Conservation (phyloP, 2,329 filamentous ascomycete genomes). For the Venturia aucupariae region DNA sequence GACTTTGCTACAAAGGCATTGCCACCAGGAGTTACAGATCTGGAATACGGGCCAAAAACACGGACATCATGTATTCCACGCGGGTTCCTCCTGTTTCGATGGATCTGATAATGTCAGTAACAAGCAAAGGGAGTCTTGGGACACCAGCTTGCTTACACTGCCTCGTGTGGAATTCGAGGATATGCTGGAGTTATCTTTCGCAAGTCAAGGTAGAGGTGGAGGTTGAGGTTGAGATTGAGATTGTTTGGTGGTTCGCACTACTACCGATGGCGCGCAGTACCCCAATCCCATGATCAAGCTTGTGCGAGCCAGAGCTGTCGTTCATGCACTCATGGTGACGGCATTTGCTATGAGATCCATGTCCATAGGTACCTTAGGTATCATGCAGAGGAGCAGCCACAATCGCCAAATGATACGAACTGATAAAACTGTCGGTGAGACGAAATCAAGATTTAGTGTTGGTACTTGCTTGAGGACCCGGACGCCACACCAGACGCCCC, state of each 20-base stretch:
- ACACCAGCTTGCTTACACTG: too few relatives aligned
- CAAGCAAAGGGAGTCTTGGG: background rate
- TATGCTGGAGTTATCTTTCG: too few relatives aligned
- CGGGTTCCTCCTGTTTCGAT: too few relatives aligned
- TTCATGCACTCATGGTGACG: constrained; percentile 9
- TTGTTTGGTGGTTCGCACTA: background rate
- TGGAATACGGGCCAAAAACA: background rate
- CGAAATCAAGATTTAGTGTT: background rate
- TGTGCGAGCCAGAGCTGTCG: background rate
- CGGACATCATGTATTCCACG: too few relatives aligned
- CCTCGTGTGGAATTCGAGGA: too few relatives aligned
- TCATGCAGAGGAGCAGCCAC: background rate
- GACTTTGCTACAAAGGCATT: background rate
- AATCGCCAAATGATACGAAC: background rate
- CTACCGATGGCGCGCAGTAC: background rate
- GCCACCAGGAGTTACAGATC: background rate
- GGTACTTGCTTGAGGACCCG: too few relatives aligned
- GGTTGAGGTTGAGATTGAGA: too few relatives aligned
- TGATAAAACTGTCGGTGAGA: background rate
- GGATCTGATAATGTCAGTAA: background rate
- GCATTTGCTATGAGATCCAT: background rate
- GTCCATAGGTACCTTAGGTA: too few relatives aligned
- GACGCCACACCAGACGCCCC: too few relatives aligned
- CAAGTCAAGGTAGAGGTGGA: too few relatives aligned
- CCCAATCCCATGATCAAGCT: background rate